phyloP scores from a whole-genome alignment of 768 basidiomycete species.

The Hericium alpestre region DNA sequence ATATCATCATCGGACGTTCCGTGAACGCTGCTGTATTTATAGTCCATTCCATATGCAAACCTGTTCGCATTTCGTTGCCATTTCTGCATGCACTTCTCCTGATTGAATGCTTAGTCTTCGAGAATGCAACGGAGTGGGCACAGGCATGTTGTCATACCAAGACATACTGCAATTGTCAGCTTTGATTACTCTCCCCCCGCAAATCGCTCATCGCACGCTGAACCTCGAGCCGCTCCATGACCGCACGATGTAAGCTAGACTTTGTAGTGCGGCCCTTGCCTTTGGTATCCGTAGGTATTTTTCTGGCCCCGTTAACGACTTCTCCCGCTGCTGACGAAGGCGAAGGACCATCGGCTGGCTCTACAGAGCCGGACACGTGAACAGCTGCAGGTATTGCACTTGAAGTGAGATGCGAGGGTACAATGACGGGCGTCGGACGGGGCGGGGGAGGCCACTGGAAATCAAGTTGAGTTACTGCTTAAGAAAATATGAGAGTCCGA shows the following conservation, averaged over 20 bases:
- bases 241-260: conserved; percentile 63
- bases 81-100: too few relatives aligned
- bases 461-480: background rate
- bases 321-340: background rate
- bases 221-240: conserved; percentile 66
- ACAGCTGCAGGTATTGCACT: background rate
- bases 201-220: conserved; percentile 57
- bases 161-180: background rate
- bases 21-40: background rate
- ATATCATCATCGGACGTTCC: background rate
- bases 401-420: conserved; percentile 52
- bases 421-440: conserved; percentile 65
- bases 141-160: background rate
- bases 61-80: too few relatives aligned
- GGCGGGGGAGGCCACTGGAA: conserved; percentile 78
- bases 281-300: conserved; percentile 10
- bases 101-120: too few relatives aligned
- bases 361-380: background rate
- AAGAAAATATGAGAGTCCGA: background rate
- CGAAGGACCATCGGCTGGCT: background rate
- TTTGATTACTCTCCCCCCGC: conserved; percentile 5
- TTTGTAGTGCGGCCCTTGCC: conserved; percentile 18
- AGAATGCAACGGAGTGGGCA: too few relatives aligned
- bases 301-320: background rate
- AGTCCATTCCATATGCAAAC: background rate